A percentile compares a stretch with the other conserved stretches of the same genome.
Conservation (phyloP, 768 basidiomycete genomes). For the Trametes gibbosa region DNA sequence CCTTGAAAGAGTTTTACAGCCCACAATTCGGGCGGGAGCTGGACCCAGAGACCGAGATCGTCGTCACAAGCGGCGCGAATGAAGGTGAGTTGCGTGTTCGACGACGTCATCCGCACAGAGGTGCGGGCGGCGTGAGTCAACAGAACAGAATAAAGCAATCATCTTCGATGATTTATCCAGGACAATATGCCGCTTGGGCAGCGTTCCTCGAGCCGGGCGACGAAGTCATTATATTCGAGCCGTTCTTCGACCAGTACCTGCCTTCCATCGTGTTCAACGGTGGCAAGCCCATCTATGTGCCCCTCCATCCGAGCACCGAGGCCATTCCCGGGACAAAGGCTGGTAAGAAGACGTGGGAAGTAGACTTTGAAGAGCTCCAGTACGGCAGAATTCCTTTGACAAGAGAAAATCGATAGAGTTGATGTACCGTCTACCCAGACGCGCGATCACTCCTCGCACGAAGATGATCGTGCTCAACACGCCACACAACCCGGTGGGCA, state of each 20-base stretch:
- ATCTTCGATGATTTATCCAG: slow-evolving; percentile 37
- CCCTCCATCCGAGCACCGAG: slow-evolving; percentile 75
- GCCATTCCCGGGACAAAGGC: slow-evolving; percentile 37
- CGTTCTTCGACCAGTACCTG: slow-evolving; percentile 94
- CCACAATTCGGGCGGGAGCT: slow-evolving; percentile 64
- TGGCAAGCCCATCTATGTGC: slow-evolving; percentile 90
- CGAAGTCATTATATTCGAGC: slow-evolving; percentile 98
- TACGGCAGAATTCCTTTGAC: too few relatives aligned
- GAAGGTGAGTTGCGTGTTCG: slow-evolving; percentile 56
- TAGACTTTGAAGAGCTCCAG: slow-evolving; percentile 88
- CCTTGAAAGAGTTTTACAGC: slow-evolving; percentile 81
- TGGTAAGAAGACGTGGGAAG: slow-evolving; percentile 76
- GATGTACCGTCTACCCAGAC: slow-evolving; percentile 36
- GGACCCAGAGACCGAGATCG: slow-evolving; percentile 83
- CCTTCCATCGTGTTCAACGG: slow-evolving; percentile 92
- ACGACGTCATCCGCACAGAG: background rate
- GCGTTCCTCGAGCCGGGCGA: slow-evolving; percentile 91
- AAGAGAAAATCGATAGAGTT: too few relatives aligned
- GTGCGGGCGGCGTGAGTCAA: too few relatives aligned
- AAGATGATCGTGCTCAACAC: slow-evolving; percentile 97
- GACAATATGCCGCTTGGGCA: slow-evolving; percentile 87
- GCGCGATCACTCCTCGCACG: slow-evolving; percentile 80
- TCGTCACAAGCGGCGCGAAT: slow-evolving; percentile 95
- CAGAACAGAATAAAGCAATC: too few relatives aligned
- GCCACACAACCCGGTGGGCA: slow-evolving; percentile 97